Percentiles rank a stretch among this genome's conserved stretches.
Conservation (phyloP, 208 protist genomes). For the Leishmania gerbilli region DNA sequence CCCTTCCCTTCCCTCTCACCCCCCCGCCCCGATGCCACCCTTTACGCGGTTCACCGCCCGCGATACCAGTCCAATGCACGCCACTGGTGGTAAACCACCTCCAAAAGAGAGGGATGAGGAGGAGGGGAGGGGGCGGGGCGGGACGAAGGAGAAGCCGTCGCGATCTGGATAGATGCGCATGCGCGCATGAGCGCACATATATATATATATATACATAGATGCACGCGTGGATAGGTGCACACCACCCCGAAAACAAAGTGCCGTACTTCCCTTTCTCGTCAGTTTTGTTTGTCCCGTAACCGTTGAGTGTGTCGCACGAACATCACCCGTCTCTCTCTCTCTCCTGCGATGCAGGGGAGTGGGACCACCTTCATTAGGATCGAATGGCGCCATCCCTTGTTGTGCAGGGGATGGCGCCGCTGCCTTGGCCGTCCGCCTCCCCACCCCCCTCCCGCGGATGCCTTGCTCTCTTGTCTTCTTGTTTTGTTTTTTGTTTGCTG, state of each 20-base stretch:
- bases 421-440: background rate
- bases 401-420: background rate
- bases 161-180: background rate
- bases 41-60: background rate
- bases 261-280: background rate
- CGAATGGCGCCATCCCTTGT: background rate
- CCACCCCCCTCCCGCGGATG: no score
- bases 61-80: background rate
- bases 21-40: background rate
- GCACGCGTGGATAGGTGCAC: background rate
- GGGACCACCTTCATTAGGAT: background rate
- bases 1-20: background rate
- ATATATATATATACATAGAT: constrained; percentile 7
- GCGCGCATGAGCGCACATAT: constrained; percentile 6
- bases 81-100: background rate
- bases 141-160: background rate
- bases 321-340: background rate
- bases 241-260: background rate
- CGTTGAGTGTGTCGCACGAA: no score
- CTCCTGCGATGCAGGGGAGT: background rate
- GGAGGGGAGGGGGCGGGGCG: background rate
- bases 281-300: no score
- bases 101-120: background rate
- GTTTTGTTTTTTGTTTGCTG: background rate
- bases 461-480: background rate